Evolutionary conservation across 768 basidiomycete species (phyloP).

Genomic region (Agrocybe chaxingu): DNA sequence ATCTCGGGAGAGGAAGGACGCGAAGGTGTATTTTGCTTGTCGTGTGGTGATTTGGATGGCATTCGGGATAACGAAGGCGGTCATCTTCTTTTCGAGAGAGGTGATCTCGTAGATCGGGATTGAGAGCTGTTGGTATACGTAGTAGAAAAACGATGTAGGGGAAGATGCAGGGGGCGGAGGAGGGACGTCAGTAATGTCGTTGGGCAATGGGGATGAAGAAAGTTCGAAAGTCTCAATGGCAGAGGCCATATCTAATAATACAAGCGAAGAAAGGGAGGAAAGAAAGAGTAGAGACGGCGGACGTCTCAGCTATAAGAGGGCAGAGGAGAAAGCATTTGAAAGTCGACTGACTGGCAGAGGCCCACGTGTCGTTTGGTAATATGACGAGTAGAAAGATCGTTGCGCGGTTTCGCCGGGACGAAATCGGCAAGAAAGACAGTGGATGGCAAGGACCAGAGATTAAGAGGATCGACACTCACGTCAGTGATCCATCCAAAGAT

Average conservation of each 20-base stretch:
- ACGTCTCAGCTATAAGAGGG: neutral
- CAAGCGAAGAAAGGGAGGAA: neutral
- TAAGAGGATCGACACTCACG: slow-evolving; percentile 45
- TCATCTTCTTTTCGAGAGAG: slow-evolving; percentile 93
- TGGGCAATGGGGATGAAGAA: neutral
- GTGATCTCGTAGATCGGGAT: slow-evolving; percentile 59
- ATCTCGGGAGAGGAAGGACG: slow-evolving; percentile 94
- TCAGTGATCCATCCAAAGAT: slow-evolving; percentile 99
- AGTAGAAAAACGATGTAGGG: slow-evolving; percentile 3
- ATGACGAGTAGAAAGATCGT: no score
- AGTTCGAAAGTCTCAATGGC: neutral
- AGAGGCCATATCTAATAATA: neutral
- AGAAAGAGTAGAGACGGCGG: neutral
- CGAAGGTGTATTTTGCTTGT: slow-evolving; percentile 86
- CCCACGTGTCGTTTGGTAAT: no score
- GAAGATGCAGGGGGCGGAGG: neutral
- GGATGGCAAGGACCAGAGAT: neutral
- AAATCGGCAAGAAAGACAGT: neutral
- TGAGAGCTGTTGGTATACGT: slow-evolving; percentile 12
- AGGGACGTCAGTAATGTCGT: slow-evolving; percentile 6
- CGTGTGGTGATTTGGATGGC: slow-evolving; percentile 88
- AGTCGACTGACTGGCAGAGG: neutral
- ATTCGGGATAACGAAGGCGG: slow-evolving; percentile 96
- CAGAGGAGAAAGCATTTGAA: neutral
- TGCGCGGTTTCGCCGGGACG: no score